Base-by-base conservation (phyloP, 441 rosid species). In the Heliophila coronopifolia region DNA sequence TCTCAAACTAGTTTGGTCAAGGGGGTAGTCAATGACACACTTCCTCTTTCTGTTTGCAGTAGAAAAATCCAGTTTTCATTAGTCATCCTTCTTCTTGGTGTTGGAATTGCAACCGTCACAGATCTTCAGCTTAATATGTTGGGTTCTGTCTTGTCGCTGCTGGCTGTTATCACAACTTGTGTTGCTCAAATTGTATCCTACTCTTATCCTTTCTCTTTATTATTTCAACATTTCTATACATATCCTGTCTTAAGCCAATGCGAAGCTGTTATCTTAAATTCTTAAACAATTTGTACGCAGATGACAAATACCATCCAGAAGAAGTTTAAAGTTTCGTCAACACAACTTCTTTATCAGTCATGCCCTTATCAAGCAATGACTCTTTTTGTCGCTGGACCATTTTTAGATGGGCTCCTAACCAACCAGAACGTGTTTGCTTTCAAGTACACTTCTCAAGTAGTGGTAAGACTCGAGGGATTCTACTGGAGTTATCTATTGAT, bases 231-330 rank as follows among this genome's bases (percentile, higher is more conserved):
- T 47, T 25, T 32, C 34, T 25, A 10, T 24, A 27, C 24, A 27
- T 22, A 15, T 33, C 7, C 4, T 52, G 9, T 53, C 40, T 26
- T 27, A 23, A 25, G 18, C 58, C 45, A 47, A 33, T 63, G 10
- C 26, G 4, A 31, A 26, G 32, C 40, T 60, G 63, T 50, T 39
- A 57, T 39, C 94, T 84, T 84, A 67, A n/a, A n/a, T n/a, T n/a
- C n/a, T n/a, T n/a, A n/a, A n/a, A 90, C 84, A 64, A 52, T 61
- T 19, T 31, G 40, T 19, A 28, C 34, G 61, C 72, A 91, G 98
- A 91, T 91, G 98, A 91, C 98, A 58, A 91, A 91, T 67, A 91
- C 98, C 26, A 91, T 91, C 73, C 98, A 91, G 79, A 91, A 87
- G 85, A 91, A 87, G 71, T 91, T 84, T 75, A 91, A 87, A 68